These are phyloP conservation scores for Stentor roeselii DNA, from an alignment of 73 alveolate species.

Conservation along the genomic window DNA sequence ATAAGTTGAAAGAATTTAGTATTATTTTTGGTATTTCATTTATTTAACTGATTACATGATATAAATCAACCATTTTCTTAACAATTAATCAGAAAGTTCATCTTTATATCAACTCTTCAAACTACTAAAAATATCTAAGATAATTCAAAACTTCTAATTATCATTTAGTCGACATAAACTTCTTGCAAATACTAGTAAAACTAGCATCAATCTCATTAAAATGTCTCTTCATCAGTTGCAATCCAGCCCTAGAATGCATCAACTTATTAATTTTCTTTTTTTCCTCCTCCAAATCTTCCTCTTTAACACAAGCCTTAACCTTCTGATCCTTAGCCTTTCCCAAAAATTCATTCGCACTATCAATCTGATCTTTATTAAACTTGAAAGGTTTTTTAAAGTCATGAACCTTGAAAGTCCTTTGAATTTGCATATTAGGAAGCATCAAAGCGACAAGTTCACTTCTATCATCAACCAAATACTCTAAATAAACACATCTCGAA, in stretches of 20 bases:
- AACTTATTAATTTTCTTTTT: too few species aligned
- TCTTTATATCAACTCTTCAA: not conserved
- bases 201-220: not conserved
- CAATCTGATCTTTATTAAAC: not conserved
- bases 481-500: not conserved
- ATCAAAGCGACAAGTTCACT: not conserved
- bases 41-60: not conserved
- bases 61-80: not conserved
- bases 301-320: not conserved
- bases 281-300: not conserved
- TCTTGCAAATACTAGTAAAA: not conserved
- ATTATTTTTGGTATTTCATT: not conserved
- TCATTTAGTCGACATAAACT: not conserved
- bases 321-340: not conserved
- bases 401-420: not conserved
- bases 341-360: not conserved
- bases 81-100: too few species aligned
- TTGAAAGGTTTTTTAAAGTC: not conserved
- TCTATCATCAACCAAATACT: not conserved
- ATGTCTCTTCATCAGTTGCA: not conserved
- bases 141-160: too few species aligned
- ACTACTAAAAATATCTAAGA: not conserved
- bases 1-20: not conserved
- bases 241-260: not conserved
- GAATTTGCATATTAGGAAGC: not conserved